phyloP scores from a whole-genome alignment of 495 filamentous ascomycete species.

The Bombardia bombarda region DNA sequence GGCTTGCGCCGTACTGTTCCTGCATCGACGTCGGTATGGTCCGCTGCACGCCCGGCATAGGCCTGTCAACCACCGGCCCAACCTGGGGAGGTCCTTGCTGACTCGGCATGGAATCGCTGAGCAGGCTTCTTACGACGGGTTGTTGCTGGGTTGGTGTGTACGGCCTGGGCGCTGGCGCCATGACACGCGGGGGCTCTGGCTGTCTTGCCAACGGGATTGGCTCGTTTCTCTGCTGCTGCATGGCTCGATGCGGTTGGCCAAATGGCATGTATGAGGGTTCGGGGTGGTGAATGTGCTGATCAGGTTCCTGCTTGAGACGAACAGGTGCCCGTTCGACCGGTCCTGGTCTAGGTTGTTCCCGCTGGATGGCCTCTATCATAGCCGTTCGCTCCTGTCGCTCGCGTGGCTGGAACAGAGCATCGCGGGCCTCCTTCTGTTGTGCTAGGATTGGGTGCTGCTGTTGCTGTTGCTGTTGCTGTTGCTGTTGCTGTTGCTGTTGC shows the following conservation, averaged over 20 bases:
- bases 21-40: constrained; percentile 23
- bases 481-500: not conserved
- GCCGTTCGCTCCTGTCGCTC: constrained; percentile 19
- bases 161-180: constrained; percentile 24
- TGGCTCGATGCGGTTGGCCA: constrained; percentile 18
- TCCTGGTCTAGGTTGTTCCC: constrained; percentile 9
- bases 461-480: not conserved
- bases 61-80: constrained; percentile 12
- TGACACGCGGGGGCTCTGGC: constrained; percentile 30
- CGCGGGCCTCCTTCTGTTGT: constrained; percentile 11
- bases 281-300: constrained; percentile 22
- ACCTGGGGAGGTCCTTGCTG: constrained; percentile 21
- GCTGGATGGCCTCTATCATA: constrained; percentile 4
- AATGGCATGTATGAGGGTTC: constrained; percentile 21
- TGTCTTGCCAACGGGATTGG: constrained; percentile 31
- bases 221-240: constrained; percentile 28
- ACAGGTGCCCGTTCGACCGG: constrained; percentile 19
- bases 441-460: constrained; percentile 5
- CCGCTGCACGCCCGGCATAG: constrained; percentile 24
- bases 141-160: constrained; percentile 23
- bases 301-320: constrained; percentile 39
- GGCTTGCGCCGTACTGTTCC: constrained; percentile 27
- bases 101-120: constrained; percentile 19
- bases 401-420: constrained; percentile 13
- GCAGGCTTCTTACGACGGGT: constrained; percentile 23